Percentiles rank a stretch among this genome's conserved stretches.
Evolutionary conservation across 2,329 filamentous ascomycete species (phyloP).

Genomic region (Curvularia lunata): DNA sequence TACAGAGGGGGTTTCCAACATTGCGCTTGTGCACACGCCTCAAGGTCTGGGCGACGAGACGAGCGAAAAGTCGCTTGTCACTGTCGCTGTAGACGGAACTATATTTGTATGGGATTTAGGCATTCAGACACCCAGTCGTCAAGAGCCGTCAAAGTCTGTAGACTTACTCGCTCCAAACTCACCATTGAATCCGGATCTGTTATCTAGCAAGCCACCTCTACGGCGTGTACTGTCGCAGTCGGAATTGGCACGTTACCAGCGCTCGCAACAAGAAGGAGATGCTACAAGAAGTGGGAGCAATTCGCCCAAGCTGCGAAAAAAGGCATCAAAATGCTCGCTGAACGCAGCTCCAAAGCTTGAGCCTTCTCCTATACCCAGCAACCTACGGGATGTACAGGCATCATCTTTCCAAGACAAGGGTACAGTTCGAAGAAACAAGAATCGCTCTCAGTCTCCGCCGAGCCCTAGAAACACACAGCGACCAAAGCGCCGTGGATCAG

Average conservation of each 20-base stretch:
- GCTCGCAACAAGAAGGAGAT: constrained; percentile 52
- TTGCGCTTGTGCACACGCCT: constrained; percentile 61
- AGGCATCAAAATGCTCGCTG: constrained; percentile 60
- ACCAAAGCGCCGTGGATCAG: constrained; percentile 54
- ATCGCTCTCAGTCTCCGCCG: constrained; percentile 54
- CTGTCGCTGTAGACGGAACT: constrained; percentile 58
- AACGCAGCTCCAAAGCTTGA: constrained; percentile 55
- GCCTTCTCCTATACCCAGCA: constrained; percentile 45
- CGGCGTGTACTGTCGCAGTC: constrained; percentile 85
- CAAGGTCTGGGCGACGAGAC: constrained; percentile 57
- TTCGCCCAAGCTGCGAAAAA: constrained; percentile 61
- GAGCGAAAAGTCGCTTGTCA: constrained; percentile 56
- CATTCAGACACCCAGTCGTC: constrained; percentile 36
- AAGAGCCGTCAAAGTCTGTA: constrained; percentile 46
- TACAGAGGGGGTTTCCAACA: constrained; percentile 88
- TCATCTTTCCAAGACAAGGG: constrained; percentile 25
- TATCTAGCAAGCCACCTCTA: constrained; percentile 69
- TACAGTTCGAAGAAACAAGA: constrained; percentile 39
- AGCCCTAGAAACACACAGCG: constrained; percentile 46
- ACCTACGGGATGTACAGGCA: constrained; percentile 29
- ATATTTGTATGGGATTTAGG: constrained; percentile 57
- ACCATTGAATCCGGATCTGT: constrained; percentile 41
- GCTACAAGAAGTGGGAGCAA: constrained; percentile 50
- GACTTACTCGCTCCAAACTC: constrained; percentile 45
- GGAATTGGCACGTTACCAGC: constrained; percentile 80